Conservation (phyloP, 768 basidiomycete genomes). For the Tulasnella sp. region DNA sequence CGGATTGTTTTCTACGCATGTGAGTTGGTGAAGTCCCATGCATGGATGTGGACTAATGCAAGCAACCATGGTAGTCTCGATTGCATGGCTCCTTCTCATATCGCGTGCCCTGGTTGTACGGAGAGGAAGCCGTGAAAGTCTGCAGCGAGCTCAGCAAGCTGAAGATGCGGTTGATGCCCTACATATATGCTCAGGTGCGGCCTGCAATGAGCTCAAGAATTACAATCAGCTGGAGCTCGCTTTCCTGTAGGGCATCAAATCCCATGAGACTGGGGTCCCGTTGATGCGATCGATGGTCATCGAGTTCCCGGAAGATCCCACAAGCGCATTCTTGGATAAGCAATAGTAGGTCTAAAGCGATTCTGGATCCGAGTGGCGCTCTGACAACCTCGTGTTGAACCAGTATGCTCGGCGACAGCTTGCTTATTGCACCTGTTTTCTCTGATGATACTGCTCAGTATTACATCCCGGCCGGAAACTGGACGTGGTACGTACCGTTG, state of each 20-base stretch:
- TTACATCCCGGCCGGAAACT: slow-evolving; percentile 27
- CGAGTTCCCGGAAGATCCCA: slow-evolving; percentile 28
- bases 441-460: slow-evolving; percentile 21
- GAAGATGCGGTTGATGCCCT: slow-evolving; percentile 66
- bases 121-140: slow-evolving; percentile 40
- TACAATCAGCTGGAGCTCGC: background rate
- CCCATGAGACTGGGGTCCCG: slow-evolving; percentile 26
- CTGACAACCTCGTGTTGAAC: too few species aligned
- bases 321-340: slow-evolving; percentile 25
- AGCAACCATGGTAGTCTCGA: slow-evolving; percentile 29
- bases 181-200: slow-evolving; percentile 35
- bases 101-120: slow-evolving; percentile 62
- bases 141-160: slow-evolving; percentile 41
- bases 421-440: slow-evolving; percentile 29
- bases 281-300: slow-evolving; percentile 28
- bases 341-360: slow-evolving; percentile 23
- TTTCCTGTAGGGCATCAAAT: slow-evolving; percentile 25
- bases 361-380: too few species aligned
- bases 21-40: too few species aligned
- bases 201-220: too few species aligned
- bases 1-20: slow-evolving; percentile 50
- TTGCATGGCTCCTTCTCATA: slow-evolving; percentile 67
- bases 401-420: slow-evolving; percentile 27
- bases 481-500: slow-evolving; percentile 21
- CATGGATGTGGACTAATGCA: too few species aligned